These are phyloP conservation scores for Epithemia pelagica DNA, from an alignment of 108 stramenopile genomes.

Conservation along the genomic window DNA sequence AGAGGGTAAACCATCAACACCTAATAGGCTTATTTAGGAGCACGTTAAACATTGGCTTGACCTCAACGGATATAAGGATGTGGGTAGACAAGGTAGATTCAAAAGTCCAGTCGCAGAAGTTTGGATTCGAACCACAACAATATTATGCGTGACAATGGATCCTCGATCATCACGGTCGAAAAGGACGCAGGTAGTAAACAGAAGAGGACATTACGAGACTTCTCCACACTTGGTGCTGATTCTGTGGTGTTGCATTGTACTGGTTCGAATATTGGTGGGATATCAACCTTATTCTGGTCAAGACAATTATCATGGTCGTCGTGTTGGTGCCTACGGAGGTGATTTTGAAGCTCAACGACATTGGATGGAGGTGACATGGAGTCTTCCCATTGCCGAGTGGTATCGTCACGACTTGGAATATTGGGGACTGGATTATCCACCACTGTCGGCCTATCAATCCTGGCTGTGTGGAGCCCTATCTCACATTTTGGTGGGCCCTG, in stretches of 20 bases:
- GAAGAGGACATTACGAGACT: too few relatives aligned
- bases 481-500: constrained; percentile 42
- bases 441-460: constrained; percentile 83
- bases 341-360: constrained; percentile 97
- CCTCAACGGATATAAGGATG: too few relatives aligned
- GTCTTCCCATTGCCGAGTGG: constrained; percentile 83
- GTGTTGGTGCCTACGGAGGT: constrained; percentile 59
- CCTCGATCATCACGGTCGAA: too few relatives aligned
- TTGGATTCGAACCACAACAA: too few relatives aligned
- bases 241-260: background rate
- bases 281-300: constrained; percentile 76
- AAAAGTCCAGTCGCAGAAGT: too few relatives aligned
- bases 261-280: constrained; percentile 56
- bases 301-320: constrained; percentile 65
- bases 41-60: too few relatives aligned
- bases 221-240: background rate
- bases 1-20: too few relatives aligned
- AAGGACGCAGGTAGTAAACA: too few relatives aligned
- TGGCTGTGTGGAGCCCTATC: constrained; percentile 57
- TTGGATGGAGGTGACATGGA: constrained; percentile 93
- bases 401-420: constrained; percentile 85
- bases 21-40: too few relatives aligned
- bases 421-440: constrained; percentile 97
- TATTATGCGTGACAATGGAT: too few relatives aligned
- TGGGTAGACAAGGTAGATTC: too few relatives aligned